Evolutionary conservation across 2,329 filamentous ascomycete genomes (phyloP), one percentile per base, ranked within the genome.

Genomic region (Mariannaea sp.): DNA sequence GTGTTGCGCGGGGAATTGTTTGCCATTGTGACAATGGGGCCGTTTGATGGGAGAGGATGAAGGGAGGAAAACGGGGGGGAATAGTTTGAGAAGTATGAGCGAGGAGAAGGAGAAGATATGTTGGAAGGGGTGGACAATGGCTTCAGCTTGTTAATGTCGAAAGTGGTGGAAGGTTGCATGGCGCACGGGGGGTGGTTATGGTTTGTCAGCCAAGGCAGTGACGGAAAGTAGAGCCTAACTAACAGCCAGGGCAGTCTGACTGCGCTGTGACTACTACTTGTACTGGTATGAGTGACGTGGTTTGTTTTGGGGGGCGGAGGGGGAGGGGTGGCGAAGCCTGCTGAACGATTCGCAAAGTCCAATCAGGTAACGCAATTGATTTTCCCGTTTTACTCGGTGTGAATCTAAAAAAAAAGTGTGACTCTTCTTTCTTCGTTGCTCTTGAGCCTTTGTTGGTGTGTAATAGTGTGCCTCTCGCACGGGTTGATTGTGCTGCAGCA

Each of bases 171-270:
- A 71, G 66, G 48, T 54, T 64, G 65, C 56, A 62, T 60, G 33
- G 57, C 22, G 22, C 22, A 24, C 22, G 22, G 5, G 22, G 22
- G 22, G 5, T 24, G 22, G 8, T 24, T 33, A 40, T 59, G 69
- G 69, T 73, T 73, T 73, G 71, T 73, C 70, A 73, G 71, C 71
- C 68, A 66, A 65, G 59, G 53, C 47, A 47, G 53, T 38, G 32
- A 27, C 27, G 13, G 17, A 2, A 16, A 50, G 24, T 43, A 20
- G 8, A 24, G 22, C 5, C 5, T 24, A 5, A 24, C 22, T 24
- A 8, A 24, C 5, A 24, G 22, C 8, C 22, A 24, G 22, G 22
- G 22, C 38, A 39, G 38, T 43, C 24, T 29, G 24, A 16, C 40
- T 36, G 4, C 33, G 16, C 14, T 19, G 32, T 24, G 42, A 43